Evolutionary conservation across 2,329 filamentous ascomycete genomes (phyloP).

Genomic region (Lachnellula suecica): DNA sequence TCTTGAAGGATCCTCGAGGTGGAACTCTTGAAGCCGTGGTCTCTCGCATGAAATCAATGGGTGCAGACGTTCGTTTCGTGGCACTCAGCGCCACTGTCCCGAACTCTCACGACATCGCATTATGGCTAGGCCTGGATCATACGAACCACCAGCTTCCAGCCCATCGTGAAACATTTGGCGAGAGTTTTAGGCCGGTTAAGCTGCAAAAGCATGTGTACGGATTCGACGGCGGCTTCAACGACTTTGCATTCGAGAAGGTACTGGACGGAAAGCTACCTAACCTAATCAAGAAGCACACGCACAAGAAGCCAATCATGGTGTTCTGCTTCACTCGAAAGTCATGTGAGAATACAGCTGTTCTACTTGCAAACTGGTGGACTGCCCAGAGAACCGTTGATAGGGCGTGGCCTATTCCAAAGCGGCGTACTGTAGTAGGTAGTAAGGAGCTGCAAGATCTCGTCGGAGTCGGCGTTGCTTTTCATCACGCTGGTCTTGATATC

Average conservation of each 20-base stretch:
- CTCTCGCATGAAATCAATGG: slow-evolving; percentile 82
- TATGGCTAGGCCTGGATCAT: slow-evolving; percentile 71
- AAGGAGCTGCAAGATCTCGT: slow-evolving; percentile 55
- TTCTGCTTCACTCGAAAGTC: slow-evolving; percentile 80
- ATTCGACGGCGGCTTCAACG: slow-evolving; percentile 62
- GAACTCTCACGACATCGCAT: slow-evolving; percentile 76
- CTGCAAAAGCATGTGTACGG: slow-evolving; percentile 77
- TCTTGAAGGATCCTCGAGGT: slow-evolving; percentile 76
- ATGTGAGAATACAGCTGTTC: slow-evolving; percentile 64
- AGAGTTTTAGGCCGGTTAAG: slow-evolving; percentile 77
- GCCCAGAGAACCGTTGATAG: slow-evolving; percentile 48
- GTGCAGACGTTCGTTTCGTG: slow-evolving; percentile 73
- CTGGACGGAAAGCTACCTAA: slow-evolving; percentile 65
- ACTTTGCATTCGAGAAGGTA: slow-evolving; percentile 73
- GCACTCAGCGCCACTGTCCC: slow-evolving; percentile 82
- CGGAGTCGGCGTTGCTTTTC: slow-evolving; percentile 68
- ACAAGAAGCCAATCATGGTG: slow-evolving; percentile 75
- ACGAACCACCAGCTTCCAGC: slow-evolving; percentile 62
- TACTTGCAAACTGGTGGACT: slow-evolving; percentile 66
- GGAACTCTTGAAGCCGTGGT: slow-evolving; percentile 82
- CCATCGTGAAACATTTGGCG: slow-evolving; percentile 67
- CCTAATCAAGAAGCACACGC: slow-evolving; percentile 65
- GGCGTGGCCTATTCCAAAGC: slow-evolving; percentile 62
- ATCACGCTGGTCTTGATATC: slow-evolving; percentile 72
- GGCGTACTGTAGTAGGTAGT: slow-evolving; percentile 51